Conservation (phyloP, 345 rosid species). For the Salix exigua region DNA sequence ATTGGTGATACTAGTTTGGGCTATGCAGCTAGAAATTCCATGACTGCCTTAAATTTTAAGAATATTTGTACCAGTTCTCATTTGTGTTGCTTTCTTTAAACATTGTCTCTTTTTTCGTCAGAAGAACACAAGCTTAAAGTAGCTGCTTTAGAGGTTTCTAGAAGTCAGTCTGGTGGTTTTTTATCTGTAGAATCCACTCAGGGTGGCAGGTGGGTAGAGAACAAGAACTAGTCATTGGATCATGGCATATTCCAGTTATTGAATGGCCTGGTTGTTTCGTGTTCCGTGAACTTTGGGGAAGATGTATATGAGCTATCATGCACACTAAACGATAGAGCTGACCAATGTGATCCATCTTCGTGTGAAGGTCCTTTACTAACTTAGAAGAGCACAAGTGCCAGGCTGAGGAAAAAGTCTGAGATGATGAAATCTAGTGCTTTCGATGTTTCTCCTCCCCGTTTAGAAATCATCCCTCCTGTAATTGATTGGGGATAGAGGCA, state of each 20-base stretch:
- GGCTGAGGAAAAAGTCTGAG: conserved; percentile 31
- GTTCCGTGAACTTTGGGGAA: conserved; percentile 43
- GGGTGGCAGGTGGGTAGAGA: too few relatives aligned
- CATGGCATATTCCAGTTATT: conserved; percentile 39
- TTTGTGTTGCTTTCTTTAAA: conserved; percentile 64
- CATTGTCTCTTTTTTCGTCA: conserved; percentile 38
- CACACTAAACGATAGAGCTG: conserved; percentile 17
- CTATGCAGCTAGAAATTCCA: conserved; percentile 22
- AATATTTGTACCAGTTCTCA: conserved; percentile 46
- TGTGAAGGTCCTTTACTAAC: conserved; percentile 37
- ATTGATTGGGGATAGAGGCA: conserved; percentile 57
- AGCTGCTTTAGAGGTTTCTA: conserved; percentile 35
- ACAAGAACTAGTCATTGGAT: too few relatives aligned
- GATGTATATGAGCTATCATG: conserved; percentile 32
- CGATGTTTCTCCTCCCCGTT: conserved; percentile 30
- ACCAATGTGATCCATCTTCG: conserved; percentile 39
- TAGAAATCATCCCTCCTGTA: conserved; percentile 49
- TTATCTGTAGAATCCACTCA: too few relatives aligned
- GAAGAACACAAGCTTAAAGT: conserved; percentile 17
- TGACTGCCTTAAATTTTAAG: conserved; percentile 17
- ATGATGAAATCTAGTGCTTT: conserved; percentile 27
- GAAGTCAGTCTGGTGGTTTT: too few relatives aligned
- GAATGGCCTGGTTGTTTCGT: conserved; percentile 50
- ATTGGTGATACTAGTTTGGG: conserved; percentile 28
- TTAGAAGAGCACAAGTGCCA: conserved; percentile 27